Evolutionary conservation across 169 alveolate genomes (phyloP).

Genomic region (Eimeria acervulina): DNA sequence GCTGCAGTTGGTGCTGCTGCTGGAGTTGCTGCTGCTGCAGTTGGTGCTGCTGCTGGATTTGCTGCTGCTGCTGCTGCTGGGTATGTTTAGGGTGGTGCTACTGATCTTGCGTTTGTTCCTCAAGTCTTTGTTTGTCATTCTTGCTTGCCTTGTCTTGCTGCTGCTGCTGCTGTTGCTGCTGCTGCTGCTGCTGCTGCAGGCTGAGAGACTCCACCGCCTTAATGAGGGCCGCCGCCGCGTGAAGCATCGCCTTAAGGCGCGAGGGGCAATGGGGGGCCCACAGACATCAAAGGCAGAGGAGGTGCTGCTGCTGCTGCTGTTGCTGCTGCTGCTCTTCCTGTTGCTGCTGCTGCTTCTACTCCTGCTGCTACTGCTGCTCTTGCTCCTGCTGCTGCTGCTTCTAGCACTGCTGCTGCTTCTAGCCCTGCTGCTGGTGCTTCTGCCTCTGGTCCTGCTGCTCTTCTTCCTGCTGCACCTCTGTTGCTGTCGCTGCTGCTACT

Average conservation of each 20-base stretch:
- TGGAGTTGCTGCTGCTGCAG: slow-evolving; percentile 6
- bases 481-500: slow-evolving; percentile 15
- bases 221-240: slow-evolving; percentile 59
- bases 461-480: slow-evolving; percentile 1
- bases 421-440: not conserved
- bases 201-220: slow-evolving; percentile 50
- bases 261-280: not conserved
- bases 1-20: not conserved
- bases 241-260: not conserved
- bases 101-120: not conserved
- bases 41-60: not conserved
- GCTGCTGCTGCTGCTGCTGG: not conserved
- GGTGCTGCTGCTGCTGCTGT: slow-evolving; percentile 41
- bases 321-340: slow-evolving; percentile 23
- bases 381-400: not conserved
- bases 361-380: not conserved
- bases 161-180: not conserved
- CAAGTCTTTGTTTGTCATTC: not conserved
- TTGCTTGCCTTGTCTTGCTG: not conserved
- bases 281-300: slow-evolving; percentile 31
- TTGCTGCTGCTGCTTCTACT: slow-evolving; percentile 11
- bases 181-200: slow-evolving; percentile 26
- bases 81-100: not conserved
- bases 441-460: not conserved
- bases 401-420: slow-evolving; percentile 20